Evolutionary conservation across 805 yeast species (phyloP), one percentile per base, ranked within the genome.

Genomic region (Metschnikowia cubensis): DNA sequence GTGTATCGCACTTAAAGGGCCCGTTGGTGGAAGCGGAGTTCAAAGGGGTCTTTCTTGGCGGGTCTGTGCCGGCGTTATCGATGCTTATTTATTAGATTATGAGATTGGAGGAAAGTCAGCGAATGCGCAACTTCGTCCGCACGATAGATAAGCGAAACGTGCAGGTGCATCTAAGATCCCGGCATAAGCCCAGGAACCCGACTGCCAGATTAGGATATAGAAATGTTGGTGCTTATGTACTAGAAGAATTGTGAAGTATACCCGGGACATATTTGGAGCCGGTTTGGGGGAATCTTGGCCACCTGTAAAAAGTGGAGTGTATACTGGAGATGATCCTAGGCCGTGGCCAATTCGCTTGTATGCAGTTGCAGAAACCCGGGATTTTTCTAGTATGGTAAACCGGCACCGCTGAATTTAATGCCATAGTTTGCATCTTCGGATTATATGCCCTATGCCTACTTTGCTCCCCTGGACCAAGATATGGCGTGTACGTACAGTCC

Each of bases 61-160:
- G 41, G 31, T 21, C 18, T 38, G 31, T 14, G n/a, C 40, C 29
- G 21, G 31, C 34, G 45, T 13, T 34, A n/a, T 20, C 7, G 18
- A 22, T 33, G 38, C 46, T 42, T 42, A 42, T 34, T 34, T 42
- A 42, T n/a, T n/a, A 20, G 46, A 42, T 42, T 13, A 34, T 15
- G 33, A 34, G 46, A 42, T 42, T 21, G 46, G 46, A n/a, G 15
- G 46, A 34, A 34, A 42, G 20, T 34, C 46, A 34, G 46, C 34
- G 40, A 35, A 43, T 22, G 17, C 46, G 45, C 45, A 42, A 42
- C 32, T 34, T 33, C 29, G n/a, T 17, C 22, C 46, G 38, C 39
- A 25, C 39, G 22, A 25, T 18, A 31, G 46, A 43, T 43, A 43
- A 43, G 46, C 40, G 14, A 18, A 13, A 22, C 39, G 18, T 43